Conservation (phyloP, 2,329 filamentous ascomycete species). For the Scedosporium apiospermum region DNA sequence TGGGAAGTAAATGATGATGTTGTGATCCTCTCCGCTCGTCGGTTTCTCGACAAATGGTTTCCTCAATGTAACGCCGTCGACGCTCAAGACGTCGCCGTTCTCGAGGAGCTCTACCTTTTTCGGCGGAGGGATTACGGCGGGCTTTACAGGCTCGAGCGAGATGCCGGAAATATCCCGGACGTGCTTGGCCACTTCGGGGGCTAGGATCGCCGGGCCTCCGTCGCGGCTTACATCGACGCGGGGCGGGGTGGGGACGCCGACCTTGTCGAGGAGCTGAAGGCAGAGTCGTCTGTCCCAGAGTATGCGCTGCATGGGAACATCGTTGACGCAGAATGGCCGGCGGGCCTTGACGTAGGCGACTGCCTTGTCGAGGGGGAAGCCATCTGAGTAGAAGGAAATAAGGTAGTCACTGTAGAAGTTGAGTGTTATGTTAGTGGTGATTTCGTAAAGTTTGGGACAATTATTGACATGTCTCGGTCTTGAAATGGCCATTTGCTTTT, state of each 20-base stretch:
- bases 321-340: conserved; percentile 95
- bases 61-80: conserved; percentile 71
- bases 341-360: conserved; percentile 89
- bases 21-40: conserved; percentile 96
- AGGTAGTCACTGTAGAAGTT: conserved; percentile 60
- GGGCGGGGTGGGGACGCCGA: conserved; percentile 81
- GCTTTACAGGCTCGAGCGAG: conserved; percentile 56
- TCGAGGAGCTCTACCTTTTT: conserved; percentile 77
- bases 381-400: conserved; percentile 97
- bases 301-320: conserved; percentile 93
- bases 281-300: conserved; percentile 93
- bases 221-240: conserved; percentile 88
- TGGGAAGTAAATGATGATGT: conserved; percentile 96
- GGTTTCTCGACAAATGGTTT: conserved; percentile 99
- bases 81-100: conserved; percentile 75
- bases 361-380: conserved; percentile 92
- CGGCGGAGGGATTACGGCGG: conserved; percentile 55
- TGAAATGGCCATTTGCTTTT: neutral
- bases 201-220: conserved; percentile 73
- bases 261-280: conserved; percentile 75
- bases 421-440: neutral
- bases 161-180: conserved; percentile 76
- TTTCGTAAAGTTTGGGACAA: neutral
- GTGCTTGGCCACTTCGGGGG: conserved; percentile 69
- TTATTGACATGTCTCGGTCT: neutral